A percentile compares a stretch with the other conserved stretches of the same genome.
Conservation (phyloP, 108 stramenopile species). For the Mediolabrus comicus region DNA sequence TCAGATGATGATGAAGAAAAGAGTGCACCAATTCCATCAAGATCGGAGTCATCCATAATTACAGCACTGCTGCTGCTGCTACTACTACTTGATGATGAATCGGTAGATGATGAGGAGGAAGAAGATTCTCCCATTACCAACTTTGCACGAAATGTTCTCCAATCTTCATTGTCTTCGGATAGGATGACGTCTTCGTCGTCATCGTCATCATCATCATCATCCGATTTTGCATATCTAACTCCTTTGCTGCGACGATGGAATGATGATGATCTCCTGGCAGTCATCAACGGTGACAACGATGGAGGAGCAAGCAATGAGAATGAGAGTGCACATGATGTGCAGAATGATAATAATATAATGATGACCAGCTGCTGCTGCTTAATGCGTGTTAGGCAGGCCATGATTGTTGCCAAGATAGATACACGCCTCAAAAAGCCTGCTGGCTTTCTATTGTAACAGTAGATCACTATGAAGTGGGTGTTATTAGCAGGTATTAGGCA, state of each 20-base stretch:
- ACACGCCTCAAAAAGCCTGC: too few species aligned
- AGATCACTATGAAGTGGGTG: too few species aligned
- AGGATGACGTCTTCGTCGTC: constrained; percentile 32
- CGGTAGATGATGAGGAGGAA: neutral
- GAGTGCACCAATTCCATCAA: constrained; percentile 75
- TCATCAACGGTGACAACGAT: neutral
- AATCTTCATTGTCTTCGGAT: constrained; percentile 47
- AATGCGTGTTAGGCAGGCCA: neutral
- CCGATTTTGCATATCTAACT: neutral
- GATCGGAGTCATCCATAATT: constrained; percentile 43
- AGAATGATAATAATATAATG: neutral
- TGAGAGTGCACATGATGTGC: neutral
- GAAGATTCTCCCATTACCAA: constrained; percentile 60
- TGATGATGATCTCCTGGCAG: too few species aligned
- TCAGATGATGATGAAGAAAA: constrained; percentile 26
- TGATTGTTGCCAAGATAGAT: neutral
- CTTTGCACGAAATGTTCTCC: constrained; percentile 83
- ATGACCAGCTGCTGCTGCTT: too few species aligned
- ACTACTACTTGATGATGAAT: constrained; percentile 17
- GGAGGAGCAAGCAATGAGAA: neutral
- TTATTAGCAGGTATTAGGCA: too few species aligned
- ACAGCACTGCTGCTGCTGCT: neutral
- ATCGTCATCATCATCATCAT: constrained; percentile 51
- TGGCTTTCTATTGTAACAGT: too few species aligned
- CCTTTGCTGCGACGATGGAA: neutral